Percentiles rank a stretch among this genome's conserved stretches.
phyloP scores from a whole-genome alignment of 2,329 filamentous ascomycete genomes.

The Sporothrix inflata region DNA sequence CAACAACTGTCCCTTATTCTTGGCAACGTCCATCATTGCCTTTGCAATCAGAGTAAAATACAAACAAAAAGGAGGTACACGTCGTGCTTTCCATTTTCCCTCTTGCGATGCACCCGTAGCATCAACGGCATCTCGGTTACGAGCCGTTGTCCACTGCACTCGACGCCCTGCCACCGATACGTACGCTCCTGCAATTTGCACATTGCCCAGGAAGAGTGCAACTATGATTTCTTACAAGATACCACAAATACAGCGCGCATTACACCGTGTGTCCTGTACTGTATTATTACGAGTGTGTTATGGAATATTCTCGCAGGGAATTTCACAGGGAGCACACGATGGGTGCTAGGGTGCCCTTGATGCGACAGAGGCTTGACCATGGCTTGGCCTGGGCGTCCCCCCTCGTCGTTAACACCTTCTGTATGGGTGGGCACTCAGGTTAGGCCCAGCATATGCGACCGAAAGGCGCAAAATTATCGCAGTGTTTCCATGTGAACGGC shows the following conservation, averaged over 20 bases:
- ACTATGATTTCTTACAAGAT: background rate
- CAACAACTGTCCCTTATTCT: background rate
- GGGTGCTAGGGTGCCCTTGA: background rate
- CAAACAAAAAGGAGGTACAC: background rate
- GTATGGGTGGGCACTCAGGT: background rate
- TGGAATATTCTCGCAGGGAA: background rate
- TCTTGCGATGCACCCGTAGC: background rate
- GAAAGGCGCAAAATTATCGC: background rate
- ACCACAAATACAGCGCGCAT: slow-evolving; percentile 11
- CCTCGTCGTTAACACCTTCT: background rate
- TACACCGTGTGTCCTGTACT: background rate
- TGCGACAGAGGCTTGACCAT: slow-evolving; percentile 11
- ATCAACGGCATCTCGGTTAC: background rate
- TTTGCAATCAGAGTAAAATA: background rate
- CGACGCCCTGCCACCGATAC: background rate
- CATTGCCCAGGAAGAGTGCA: background rate
- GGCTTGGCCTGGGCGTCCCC: background rate
- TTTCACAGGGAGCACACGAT: background rate
- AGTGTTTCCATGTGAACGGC: slow-evolving; percentile 1
- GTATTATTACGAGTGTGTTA: slow-evolving; percentile 1
- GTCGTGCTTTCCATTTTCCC: background rate
- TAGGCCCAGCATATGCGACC: background rate
- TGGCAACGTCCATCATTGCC: background rate
- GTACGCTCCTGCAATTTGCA: slow-evolving; percentile 17
- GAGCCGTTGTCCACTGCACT: background rate